Base-by-base conservation (phyloP, 805 yeast species). In the Ogataea salicorniae region DNA sequence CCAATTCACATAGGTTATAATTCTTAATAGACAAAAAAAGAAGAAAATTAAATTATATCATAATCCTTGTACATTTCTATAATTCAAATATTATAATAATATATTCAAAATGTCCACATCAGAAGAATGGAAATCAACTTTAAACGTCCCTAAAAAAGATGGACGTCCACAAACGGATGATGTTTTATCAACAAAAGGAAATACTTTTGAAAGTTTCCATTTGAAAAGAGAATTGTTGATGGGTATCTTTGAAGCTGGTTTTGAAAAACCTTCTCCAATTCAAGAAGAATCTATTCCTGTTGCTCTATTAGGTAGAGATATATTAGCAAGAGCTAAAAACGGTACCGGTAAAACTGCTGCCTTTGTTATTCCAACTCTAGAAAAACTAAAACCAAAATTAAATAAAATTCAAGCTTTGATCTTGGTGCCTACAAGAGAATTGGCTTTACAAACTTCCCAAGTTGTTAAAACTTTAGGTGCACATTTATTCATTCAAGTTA, bases 321-420 rank as follows among this genome's bases (percentile, higher is more conserved):
- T 94, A 50, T 77, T 94, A 53, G 99, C 99, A 15, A 81, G 99
- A 72, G 98, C 99, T 39, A 94, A 94, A 67, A 94, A 94, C 70
- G 99, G 99, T 54, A 94, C 99, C 1, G 99, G 99, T 61, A 94
- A 94, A 66, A 94, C 99, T 8, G 99, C 98, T 1, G 95, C 99
- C 6, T 94, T 94, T 67, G 84, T 89, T 43, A 92, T 94, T 56
- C 99, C 99, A 44, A 80, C 95, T 29, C 75, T 94, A 61, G 96
- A 94, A 67, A 86, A 83, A 64, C 76, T 90, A 51, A 87, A 91
- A 68, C 91, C 97, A 47, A 86, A 88, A 62, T 57, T 82, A 43
- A 79, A 83, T 68, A 84, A 86, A 64, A 88, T 90, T 58, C 99
- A 94, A 70, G 94, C 96, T 7, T 78, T 94, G 50, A 88, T 94